Conservation (phyloP, 1,139 yeast genomes). For the Geotrichum restrictum region DNA sequence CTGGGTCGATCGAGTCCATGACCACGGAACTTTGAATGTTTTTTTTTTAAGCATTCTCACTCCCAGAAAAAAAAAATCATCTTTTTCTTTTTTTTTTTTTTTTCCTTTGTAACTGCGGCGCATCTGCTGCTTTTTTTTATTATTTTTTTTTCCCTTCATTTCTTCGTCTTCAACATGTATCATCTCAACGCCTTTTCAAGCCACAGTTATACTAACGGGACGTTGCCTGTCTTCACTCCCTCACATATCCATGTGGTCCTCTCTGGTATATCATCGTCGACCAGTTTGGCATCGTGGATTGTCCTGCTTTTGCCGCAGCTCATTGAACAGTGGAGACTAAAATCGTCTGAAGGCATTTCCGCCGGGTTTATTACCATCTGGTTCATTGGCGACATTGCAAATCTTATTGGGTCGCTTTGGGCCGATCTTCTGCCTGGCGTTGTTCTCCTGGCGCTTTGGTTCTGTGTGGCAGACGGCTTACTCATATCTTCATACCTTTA, state of each 20-base stretch:
- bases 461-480: conserved; percentile 62
- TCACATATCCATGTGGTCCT: conserved; percentile 43
- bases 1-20: no score
- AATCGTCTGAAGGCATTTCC: conserved; percentile 76
- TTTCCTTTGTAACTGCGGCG: background rate
- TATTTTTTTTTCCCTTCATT: no score
- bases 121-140: background rate
- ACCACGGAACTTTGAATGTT: no score
- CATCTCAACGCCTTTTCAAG: background rate
- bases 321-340: conserved; percentile 74
- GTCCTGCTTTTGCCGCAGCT: conserved; percentile 76
- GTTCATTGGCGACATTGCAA: conserved; percentile 70
- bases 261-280: conserved; percentile 65
- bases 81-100: background rate
- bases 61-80: background rate
- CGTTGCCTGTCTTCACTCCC: conserved; percentile 21
- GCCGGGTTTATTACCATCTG: conserved; percentile 65
- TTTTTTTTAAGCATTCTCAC: no score
- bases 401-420: conserved; percentile 66
- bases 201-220: background rate
- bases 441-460: conserved; percentile 67
- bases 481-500: conserved; percentile 62
- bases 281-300: conserved; percentile 64
- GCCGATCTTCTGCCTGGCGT: conserved; percentile 70
- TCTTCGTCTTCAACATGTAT: no score